Evolutionary conservation across 208 protist genomes (phyloP).

Genomic region (Leishmania turanica): DNA sequence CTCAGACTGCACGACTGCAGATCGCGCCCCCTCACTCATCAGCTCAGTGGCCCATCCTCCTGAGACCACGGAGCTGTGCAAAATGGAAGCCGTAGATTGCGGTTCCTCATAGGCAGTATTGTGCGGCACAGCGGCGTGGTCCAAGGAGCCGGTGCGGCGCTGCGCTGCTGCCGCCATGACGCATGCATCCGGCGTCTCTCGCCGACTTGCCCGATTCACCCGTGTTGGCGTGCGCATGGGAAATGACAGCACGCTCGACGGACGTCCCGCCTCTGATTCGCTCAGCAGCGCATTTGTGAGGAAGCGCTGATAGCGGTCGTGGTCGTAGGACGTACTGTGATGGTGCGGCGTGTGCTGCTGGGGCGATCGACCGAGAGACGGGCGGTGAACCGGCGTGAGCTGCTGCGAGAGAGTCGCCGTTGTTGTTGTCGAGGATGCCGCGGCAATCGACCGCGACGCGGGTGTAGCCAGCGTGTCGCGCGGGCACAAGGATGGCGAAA

Average conservation of each 20-base stretch:
- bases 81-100: neutral
- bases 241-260: slow-evolving; percentile 13
- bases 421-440: neutral
- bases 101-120: neutral
- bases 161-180: neutral
- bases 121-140: neutral
- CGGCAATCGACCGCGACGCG: neutral
- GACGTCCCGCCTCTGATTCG: slow-evolving; percentile 4
- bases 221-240: slow-evolving; percentile 11
- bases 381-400: slow-evolving; percentile 9
- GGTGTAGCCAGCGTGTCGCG: neutral
- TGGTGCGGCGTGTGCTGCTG: slow-evolving; percentile 4
- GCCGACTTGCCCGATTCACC: neutral
- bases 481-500: neutral
- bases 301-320: slow-evolving; percentile 22
- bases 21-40: neutral
- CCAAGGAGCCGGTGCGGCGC: neutral
- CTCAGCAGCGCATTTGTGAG: slow-evolving; percentile 29
- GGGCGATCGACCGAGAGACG: slow-evolving; percentile 3
- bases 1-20: neutral
- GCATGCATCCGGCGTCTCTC: slow-evolving; percentile 3
- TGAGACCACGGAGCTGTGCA: neutral
- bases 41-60: neutral
- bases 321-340: slow-evolving; percentile 25
- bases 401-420: slow-evolving; percentile 9